Evolutionary conservation across 2,329 filamentous ascomycete species (phyloP).

Genomic region (Ilyonectria mors-panacis): DNA sequence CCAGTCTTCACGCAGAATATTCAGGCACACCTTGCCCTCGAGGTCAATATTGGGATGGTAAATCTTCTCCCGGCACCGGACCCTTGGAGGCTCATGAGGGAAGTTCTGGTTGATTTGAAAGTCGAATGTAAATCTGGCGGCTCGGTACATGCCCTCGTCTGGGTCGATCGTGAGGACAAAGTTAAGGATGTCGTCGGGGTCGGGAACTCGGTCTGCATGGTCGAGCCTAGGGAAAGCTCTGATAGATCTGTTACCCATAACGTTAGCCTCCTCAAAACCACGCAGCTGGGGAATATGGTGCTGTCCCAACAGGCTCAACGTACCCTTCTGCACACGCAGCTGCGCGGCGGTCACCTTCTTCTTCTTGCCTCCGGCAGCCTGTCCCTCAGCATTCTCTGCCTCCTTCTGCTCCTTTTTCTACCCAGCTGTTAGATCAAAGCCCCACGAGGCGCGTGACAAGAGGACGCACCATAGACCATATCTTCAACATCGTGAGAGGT

Average conservation of each 20-base stretch:
- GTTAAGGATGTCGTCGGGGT: constrained; percentile 89
- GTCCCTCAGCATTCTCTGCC: constrained; percentile 84
- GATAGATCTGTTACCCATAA: constrained; percentile 74
- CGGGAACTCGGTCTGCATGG: constrained; percentile 88
- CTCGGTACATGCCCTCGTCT: constrained; percentile 91
- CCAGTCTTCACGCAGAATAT: constrained; percentile 98
- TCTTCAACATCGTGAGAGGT: constrained; percentile 88
- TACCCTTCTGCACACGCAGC: constrained; percentile 95
- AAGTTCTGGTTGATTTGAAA: constrained; percentile 96
- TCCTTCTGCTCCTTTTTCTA: constrained; percentile 98
- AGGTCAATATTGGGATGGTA: constrained; percentile 99
- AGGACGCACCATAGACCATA: constrained; percentile 92
- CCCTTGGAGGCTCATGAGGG: constrained; percentile 97
- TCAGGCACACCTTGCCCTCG: constrained; percentile 97
- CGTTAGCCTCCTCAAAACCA: constrained; percentile 27
- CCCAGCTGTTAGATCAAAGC: constrained; percentile 46
- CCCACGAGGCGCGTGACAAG: neutral
- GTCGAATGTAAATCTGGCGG: constrained; percentile 88
- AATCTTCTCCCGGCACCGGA: constrained; percentile 97
- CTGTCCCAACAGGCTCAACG: constrained; percentile 12
- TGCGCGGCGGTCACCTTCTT: constrained; percentile 99
- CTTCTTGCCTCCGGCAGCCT: constrained; percentile 84
- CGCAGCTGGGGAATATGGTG: constrained; percentile 1
- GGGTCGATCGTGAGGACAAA: constrained; percentile 87
- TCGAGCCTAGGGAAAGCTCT: constrained; percentile 82